phyloP scores from a whole-genome alignment of 805 yeast species.

The Pichia scutulata region DNA sequence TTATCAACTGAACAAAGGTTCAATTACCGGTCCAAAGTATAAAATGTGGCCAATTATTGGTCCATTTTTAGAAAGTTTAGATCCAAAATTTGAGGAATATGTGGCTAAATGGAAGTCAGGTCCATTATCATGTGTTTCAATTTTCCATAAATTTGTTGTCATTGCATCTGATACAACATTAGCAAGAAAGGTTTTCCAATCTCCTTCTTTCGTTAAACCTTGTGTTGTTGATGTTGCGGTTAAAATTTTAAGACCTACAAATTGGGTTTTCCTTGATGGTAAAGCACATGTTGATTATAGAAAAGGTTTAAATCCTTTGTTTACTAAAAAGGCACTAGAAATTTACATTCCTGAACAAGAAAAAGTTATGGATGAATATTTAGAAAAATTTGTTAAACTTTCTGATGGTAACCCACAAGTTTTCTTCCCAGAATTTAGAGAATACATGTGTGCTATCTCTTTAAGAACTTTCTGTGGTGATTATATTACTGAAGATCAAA shows the following conservation, averaged over 20 bases:
- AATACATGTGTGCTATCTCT: constrained; percentile 89
- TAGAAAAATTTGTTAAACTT: constrained; percentile 52
- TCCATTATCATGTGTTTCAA: constrained; percentile 91
- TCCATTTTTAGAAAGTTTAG: constrained; percentile 87
- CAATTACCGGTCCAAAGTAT: constrained; percentile 81
- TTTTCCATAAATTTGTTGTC: constrained; percentile 95
- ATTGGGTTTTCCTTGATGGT: constrained; percentile 98
- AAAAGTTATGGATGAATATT: constrained; percentile 72
- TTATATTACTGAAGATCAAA: constrained; percentile 87
- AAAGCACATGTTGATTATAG: constrained; percentile 93
- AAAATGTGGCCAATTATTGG: constrained; percentile 95
- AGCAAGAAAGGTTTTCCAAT: constrained; percentile 76
- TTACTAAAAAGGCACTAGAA: constrained; percentile 76
- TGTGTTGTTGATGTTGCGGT: constrained; percentile 97
- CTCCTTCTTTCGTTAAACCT: constrained; percentile 87
- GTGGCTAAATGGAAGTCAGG: constrained; percentile 92
- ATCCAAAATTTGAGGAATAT: constrained; percentile 94
- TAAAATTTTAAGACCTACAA: constrained; percentile 87
- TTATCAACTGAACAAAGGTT: constrained; percentile 75
- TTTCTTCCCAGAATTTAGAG: constrained; percentile 92
- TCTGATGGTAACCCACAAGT: constrained; percentile 57
- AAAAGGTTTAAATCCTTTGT: constrained; percentile 80
- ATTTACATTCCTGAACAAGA: constrained; percentile 82
- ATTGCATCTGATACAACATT: constrained; percentile 85
- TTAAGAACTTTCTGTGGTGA: constrained; percentile 93